Percentiles rank a stretch among this genome's conserved stretches.
Evolutionary conservation across 108 stramenopile species (phyloP).

Genomic region (Fragilariopsis cylindrus): DNA sequence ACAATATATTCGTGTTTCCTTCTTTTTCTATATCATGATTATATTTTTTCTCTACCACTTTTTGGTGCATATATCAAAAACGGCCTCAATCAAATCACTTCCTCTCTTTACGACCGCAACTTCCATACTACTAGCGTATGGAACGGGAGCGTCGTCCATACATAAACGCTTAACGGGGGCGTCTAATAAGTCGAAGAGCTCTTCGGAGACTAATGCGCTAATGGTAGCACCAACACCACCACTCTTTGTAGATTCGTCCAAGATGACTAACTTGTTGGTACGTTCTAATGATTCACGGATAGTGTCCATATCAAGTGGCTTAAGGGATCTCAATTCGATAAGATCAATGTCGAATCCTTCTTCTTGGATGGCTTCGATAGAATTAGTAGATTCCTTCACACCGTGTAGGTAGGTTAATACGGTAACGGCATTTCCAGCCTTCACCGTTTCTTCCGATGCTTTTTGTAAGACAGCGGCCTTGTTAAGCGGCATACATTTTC

Average conservation of each 20-base stretch:
- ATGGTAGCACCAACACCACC: slow-evolving; percentile 98
- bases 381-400: slow-evolving; percentile 89
- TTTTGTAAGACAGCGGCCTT: slow-evolving; percentile 89
- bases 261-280: slow-evolving; percentile 92
- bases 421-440: slow-evolving; percentile 89
- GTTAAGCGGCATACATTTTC: slow-evolving; percentile 92
- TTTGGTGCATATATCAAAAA: slow-evolving; percentile 78
- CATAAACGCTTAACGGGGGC: slow-evolving; percentile 95
- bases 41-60: slow-evolving; percentile 44
- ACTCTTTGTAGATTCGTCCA: slow-evolving; percentile 95
- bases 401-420: slow-evolving; percentile 98
- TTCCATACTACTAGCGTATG: slow-evolving; percentile 96
- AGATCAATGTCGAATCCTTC: slow-evolving; percentile 96
- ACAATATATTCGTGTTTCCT: not conserved
- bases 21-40: not conserved
- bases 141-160: slow-evolving; percentile 98
- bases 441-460: slow-evolving; percentile 79
- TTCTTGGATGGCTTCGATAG: slow-evolving; percentile 81
- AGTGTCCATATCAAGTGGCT: slow-evolving; percentile 96
- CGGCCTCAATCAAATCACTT: slow-evolving; percentile 84
- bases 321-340: slow-evolving; percentile 95
- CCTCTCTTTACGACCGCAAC: slow-evolving; percentile 93
- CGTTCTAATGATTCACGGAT: slow-evolving; percentile 81
- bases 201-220: slow-evolving; percentile 91
- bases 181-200: slow-evolving; percentile 95